Conservation (phyloP, 306 rosid species). For the Geum urbanum region DNA sequence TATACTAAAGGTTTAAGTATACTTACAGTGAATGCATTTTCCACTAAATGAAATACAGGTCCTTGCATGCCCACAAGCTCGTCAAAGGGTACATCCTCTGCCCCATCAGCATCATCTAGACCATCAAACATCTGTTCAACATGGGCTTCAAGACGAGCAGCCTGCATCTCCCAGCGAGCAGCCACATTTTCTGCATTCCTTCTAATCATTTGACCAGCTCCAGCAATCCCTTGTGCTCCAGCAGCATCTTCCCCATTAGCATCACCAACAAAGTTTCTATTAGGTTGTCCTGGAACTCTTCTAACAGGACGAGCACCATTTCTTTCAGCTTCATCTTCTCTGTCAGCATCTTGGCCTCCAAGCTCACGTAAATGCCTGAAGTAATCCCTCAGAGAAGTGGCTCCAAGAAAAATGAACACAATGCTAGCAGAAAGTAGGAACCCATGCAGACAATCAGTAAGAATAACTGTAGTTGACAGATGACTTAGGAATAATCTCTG, state of each 20-base stretch:
- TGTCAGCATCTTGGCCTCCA: slow-evolving; percentile 91
- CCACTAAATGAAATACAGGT: slow-evolving; percentile 98
- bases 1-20: neutral
- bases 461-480: slow-evolving; percentile 74
- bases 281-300: slow-evolving; percentile 86
- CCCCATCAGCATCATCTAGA: slow-evolving; percentile 96
- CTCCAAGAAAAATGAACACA: slow-evolving; percentile 96
- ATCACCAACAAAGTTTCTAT: slow-evolving; percentile 70
- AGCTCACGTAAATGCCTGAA: slow-evolving; percentile 94
- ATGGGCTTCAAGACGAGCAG: slow-evolving; percentile 97
- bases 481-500: slow-evolving; percentile 92
- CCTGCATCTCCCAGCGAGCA: slow-evolving; percentile 99
- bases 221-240: slow-evolving; percentile 83
- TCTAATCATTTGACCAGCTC: slow-evolving; percentile 87
- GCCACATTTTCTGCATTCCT: slow-evolving; percentile 97
- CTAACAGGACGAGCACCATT: slow-evolving; percentile 88
- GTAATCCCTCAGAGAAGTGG: slow-evolving; percentile 96
- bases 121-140: slow-evolving; percentile 99
- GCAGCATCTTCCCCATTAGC: slow-evolving; percentile 83
- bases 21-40: slow-evolving; percentile 96
- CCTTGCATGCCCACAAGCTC: slow-evolving; percentile 99
- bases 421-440: slow-evolving; percentile 96
- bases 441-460: slow-evolving; percentile 98
- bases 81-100: slow-evolving; percentile 99
- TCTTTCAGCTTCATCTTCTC: slow-evolving; percentile 94